phyloP scores from a whole-genome alignment of 2,329 filamentous ascomycete genomes.

The Neurospora sp. region DNA sequence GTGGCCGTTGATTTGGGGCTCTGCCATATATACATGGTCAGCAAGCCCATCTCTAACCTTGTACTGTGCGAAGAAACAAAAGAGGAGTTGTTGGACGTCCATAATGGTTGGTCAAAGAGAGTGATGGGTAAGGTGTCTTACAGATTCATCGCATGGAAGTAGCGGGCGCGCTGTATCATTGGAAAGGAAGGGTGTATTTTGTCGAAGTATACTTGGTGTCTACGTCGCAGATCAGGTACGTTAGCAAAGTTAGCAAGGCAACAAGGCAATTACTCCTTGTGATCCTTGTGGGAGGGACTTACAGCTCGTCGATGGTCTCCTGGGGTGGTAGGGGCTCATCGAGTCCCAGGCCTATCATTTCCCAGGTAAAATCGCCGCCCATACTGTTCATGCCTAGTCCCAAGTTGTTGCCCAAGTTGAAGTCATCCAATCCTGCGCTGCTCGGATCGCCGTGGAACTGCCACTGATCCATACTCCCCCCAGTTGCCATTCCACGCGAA shows the following conservation, averaged over 20 bases:
- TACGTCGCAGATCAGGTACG: slow-evolving; percentile 22
- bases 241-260: slow-evolving; percentile 1
- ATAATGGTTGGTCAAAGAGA: slow-evolving; percentile 1
- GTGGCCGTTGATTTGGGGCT: slow-evolving; percentile 74
- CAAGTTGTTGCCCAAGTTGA: slow-evolving; percentile 43
- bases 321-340: slow-evolving; percentile 50
- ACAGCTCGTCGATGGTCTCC: slow-evolving; percentile 72
- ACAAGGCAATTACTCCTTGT: background rate
- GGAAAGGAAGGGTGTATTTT: slow-evolving; percentile 80
- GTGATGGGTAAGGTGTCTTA: slow-evolving; percentile 25
- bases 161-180: slow-evolving; percentile 83
- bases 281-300: slow-evolving; percentile 21
- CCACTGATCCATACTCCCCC: slow-evolving; percentile 45
- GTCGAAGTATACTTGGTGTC: slow-evolving; percentile 78
- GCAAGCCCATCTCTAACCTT: slow-evolving; percentile 5
- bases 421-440: slow-evolving; percentile 40
- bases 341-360: slow-evolving; percentile 53
- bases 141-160: slow-evolving; percentile 80
- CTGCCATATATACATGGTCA: slow-evolving; percentile 24
- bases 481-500: slow-evolving; percentile 34
- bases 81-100: background rate
- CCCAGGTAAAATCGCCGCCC: slow-evolving; percentile 62
- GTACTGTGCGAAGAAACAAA: background rate
- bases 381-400: slow-evolving; percentile 40
- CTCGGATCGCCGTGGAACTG: slow-evolving; percentile 45